Evolutionary conservation across 192 early-diverging fungal genomes (phyloP).

Genomic region (Glomus cerebriforme): DNA sequence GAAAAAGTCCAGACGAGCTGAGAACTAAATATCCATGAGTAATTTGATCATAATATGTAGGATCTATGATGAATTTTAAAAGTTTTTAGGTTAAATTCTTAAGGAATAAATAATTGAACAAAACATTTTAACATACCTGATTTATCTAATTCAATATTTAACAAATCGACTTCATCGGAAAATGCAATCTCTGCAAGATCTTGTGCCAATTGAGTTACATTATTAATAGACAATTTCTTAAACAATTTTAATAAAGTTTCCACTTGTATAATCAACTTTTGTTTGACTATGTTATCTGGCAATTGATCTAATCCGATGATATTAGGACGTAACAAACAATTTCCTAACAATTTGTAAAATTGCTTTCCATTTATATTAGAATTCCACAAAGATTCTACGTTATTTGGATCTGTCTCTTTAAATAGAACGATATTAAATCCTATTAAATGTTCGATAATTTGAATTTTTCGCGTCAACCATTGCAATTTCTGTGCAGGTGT

Average conservation of each 20-base stretch:
- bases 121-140: background rate
- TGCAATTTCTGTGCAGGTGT: slow-evolving; percentile 15
- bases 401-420: background rate
- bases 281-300: slow-evolving; percentile 32
- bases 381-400: slow-evolving; percentile 21
- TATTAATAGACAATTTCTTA: background rate
- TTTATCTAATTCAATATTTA: slow-evolving; percentile 6
- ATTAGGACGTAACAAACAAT: slow-evolving; percentile 50
- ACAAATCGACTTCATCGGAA: slow-evolving; percentile 2
- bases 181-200: slow-evolving; percentile 2
- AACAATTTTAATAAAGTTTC: slow-evolving; percentile 31
- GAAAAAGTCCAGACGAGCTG: background rate
- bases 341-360: slow-evolving; percentile 49
- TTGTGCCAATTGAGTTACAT: background rate
- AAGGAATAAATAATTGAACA: background rate
- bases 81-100: background rate
- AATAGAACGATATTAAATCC: background rate
- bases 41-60: background rate
- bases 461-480: background rate
- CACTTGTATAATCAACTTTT: slow-evolving; percentile 30
- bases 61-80: slow-evolving; percentile 3
- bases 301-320: slow-evolving; percentile 41
- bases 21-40: slow-evolving; percentile 7
- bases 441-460: background rate
- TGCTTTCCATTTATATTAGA: slow-evolving; percentile 36